Base-by-base conservation (phyloP, 306 rosid species). In the Betula pendula region DNA sequence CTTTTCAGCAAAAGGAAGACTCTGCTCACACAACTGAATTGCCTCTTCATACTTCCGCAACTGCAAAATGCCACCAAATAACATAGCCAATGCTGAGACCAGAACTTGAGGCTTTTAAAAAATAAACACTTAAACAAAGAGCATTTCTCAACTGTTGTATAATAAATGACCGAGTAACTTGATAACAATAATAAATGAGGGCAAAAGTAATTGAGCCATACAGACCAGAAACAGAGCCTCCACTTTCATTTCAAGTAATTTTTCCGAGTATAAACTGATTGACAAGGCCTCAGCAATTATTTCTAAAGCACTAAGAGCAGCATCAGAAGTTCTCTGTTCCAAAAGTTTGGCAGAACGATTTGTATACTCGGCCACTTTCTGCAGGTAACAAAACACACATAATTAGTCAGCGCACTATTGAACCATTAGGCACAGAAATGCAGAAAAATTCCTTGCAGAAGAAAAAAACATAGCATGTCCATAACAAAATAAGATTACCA, bases 201-300 rank as follows among this genome's bases (percentile, higher is more conserved):
- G 10, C 24, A 52, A 27, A 66, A 83, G 72, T 71, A 50, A 82
- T 42, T 49, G 78, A 75, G 58, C 77, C 44, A 38, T 65, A 78
- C 88, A 52, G 63, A 95, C 97, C 93, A 87, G 66, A 84, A 73
- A 79, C n/a, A 92, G 82, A 75, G 97, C 93, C 87, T 92, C 97
- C 25, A 90, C 97, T 84, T 95, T 95, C 92, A 90, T 87, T 88
- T 89, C 89, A 72, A 92, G 92, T 88, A 95, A 86, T 56, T 81
- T 89, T 83, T 95, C 98, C 8, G 97, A 92, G 87, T 88, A 89
- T 58, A 75, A 74, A 82, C 97, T 87, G 73, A 87, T 88, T 51
- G 92, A 87, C 78, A 90, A 70, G 73, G 91, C 97, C 85, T 89
- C 87, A 49, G 89, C 80, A 79, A 89, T 82, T 70, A 84, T 77